These are phyloP conservation scores for Neofusicoccum laricinum DNA, from an alignment of 2,329 filamentous ascomycete genomes.

Conservation along the genomic window DNA sequence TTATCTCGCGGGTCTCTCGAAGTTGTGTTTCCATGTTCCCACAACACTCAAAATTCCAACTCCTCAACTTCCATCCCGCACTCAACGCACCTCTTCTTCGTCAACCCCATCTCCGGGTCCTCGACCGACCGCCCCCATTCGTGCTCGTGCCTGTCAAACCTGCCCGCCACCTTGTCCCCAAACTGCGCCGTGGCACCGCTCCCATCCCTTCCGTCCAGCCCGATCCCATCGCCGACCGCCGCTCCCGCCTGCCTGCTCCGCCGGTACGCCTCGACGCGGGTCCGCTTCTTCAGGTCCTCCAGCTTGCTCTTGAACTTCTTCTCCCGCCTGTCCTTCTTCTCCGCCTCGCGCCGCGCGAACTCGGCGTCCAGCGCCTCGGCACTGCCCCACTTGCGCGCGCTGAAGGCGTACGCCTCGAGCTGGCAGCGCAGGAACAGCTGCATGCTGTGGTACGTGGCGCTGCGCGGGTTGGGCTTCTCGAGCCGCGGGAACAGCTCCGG, in stretches of 20 bases:
- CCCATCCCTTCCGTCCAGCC: constrained; percentile 32
- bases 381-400: constrained; percentile 81
- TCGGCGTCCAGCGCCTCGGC: constrained; percentile 82
- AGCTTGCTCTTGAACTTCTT: constrained; percentile 89
- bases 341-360: constrained; percentile 73
- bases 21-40: no score
- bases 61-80: constrained; percentile 69
- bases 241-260: constrained; percentile 43
- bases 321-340: constrained; percentile 84
- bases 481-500: constrained; percentile 82
- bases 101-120: constrained; percentile 66
- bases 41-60: constrained; percentile 51
- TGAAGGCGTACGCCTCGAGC: constrained; percentile 90
- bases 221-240: constrained; percentile 30
- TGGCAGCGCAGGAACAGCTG: constrained; percentile 93
- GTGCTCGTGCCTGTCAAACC: constrained; percentile 75
- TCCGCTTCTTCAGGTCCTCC: constrained; percentile 87
- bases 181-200: constrained; percentile 64
- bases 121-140: constrained; percentile 68
- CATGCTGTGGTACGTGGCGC: constrained; percentile 97
- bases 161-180: constrained; percentile 68
- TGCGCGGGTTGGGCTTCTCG: constrained; percentile 89
- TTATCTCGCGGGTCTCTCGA: no score
- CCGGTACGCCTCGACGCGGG: constrained; percentile 83
- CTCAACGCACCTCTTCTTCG: constrained; percentile 69